Evolutionary conservation across 495 filamentous ascomycete genomes (phyloP).

Genomic region (Podospora australis): DNA sequence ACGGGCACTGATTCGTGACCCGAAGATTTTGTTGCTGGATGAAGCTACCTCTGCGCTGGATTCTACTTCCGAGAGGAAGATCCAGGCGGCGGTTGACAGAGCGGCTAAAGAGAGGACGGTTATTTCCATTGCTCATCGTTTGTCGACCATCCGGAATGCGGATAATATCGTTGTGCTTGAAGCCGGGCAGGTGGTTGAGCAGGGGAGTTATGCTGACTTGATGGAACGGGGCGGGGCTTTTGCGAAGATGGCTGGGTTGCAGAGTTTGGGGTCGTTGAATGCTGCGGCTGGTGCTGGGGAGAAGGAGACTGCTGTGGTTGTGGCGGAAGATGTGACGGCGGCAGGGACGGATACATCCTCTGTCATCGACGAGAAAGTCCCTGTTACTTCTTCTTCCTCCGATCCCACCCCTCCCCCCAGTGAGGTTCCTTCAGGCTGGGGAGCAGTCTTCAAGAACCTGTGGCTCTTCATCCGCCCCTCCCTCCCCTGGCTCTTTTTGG

Average conservation of each 20-base stretch:
- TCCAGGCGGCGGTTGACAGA: slow-evolving; percentile 82
- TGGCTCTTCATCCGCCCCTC: slow-evolving; percentile 10
- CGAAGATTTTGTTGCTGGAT: slow-evolving; percentile 80
- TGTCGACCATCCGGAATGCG: slow-evolving; percentile 83
- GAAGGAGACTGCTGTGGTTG: background rate
- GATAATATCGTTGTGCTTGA: slow-evolving; percentile 91
- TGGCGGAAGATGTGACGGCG: background rate
- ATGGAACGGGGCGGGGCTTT: slow-evolving; percentile 50
- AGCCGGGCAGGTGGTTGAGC: slow-evolving; percentile 70
- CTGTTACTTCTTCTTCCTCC: background rate
- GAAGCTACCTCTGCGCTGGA: slow-evolving; percentile 90
- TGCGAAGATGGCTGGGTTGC: slow-evolving; percentile 42
- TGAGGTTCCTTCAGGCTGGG: slow-evolving; percentile 29
- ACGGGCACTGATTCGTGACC: slow-evolving; percentile 79
- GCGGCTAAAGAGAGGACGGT: slow-evolving; percentile 80
- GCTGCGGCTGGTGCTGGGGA: slow-evolving; percentile 1
- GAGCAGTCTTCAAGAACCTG: slow-evolving; percentile 9
- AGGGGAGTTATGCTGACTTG: slow-evolving; percentile 60
- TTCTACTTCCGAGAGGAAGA: slow-evolving; percentile 85
- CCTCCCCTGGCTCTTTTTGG: slow-evolving; percentile 6
- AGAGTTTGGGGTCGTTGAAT: slow-evolving; percentile 38
- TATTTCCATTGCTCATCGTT: slow-evolving; percentile 85
- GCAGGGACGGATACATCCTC: background rate
- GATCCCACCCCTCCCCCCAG: background rate
- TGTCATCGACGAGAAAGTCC: background rate